Percentiles rank a stretch among this genome's conserved stretches.
phyloP scores from a whole-genome alignment of 148 eudicot genomes.

The Hydrangea macrophylla region DNA sequence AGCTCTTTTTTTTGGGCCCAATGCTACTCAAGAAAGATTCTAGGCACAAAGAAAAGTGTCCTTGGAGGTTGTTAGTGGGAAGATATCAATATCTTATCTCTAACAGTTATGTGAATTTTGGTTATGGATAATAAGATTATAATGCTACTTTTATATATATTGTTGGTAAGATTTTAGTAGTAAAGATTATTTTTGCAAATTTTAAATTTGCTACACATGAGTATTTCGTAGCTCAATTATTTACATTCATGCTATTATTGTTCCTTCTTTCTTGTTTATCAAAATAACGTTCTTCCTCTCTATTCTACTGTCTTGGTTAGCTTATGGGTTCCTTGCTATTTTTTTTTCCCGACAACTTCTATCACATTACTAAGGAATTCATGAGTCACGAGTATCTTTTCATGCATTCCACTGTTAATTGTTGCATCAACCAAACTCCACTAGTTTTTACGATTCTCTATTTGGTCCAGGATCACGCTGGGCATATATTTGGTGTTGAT shows the following conservation, averaged over 20 bases:
- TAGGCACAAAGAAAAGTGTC: too few relatives aligned
- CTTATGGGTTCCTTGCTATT: not conserved
- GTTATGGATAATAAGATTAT: too few relatives aligned
- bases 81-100: too few relatives aligned
- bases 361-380: not conserved
- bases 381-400: not conserved
- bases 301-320: not conserved
- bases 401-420: not conserved
- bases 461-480: constrained; percentile 88
- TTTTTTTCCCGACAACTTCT: not conserved
- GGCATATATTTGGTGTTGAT: constrained; percentile 97
- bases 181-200: not conserved
- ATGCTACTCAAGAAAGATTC: too few relatives aligned
- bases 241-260: too few relatives aligned
- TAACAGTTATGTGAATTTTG: too few relatives aligned
- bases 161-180: not conserved
- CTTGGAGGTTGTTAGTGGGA: too few relatives aligned
- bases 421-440: not conserved
- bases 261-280: too few relatives aligned
- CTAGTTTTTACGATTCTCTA: constrained; percentile 9
- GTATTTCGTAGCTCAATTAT: too few relatives aligned
- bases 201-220: not conserved
- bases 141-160: too few relatives aligned
- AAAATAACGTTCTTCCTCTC: not conserved
- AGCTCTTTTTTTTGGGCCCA: too few relatives aligned